Conservation (phyloP, 2,329 filamentous ascomycete genomes). For the Albifimbria verrucaria region DNA sequence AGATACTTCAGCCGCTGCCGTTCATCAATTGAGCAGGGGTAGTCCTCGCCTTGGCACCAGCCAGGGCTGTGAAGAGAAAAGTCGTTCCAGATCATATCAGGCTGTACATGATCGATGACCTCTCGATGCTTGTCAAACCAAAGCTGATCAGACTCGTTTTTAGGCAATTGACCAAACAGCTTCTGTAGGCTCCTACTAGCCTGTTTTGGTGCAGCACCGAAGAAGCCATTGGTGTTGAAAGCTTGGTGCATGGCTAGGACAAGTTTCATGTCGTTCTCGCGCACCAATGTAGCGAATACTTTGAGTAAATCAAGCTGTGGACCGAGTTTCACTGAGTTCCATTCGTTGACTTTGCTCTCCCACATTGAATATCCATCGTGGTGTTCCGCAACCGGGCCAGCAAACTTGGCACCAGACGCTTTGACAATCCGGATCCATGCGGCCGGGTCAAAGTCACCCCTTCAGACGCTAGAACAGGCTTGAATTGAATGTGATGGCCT, state of each 20-base stretch:
- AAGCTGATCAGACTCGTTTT: conserved; percentile 9
- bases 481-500: conserved; percentile 8
- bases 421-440: conserved; percentile 9
- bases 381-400: conserved; percentile 11
- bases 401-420: conserved; percentile 10
- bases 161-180: conserved; percentile 10
- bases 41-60: conserved; percentile 6
- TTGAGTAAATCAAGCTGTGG: conserved; percentile 11
- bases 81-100: conserved; percentile 14
- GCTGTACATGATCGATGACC: conserved; percentile 11
- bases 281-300: conserved; percentile 8
- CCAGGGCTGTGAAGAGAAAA: conserved; percentile 11
- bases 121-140: conserved; percentile 13
- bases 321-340: conserved; percentile 10
- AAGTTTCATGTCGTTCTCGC: conserved; percentile 10
- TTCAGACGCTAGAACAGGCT: conserved; percentile 6
- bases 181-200: conserved; percentile 9
- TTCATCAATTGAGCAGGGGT: conserved; percentile 10
- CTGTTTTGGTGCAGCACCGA: conserved; percentile 8
- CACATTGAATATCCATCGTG: conserved; percentile 13
- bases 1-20: conserved; percentile 8
- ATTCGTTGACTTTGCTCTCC: conserved; percentile 13
- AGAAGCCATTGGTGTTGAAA: conserved; percentile 15
- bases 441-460: conserved; percentile 10
- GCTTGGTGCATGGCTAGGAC: conserved; percentile 13